These are phyloP conservation scores for Monotropa hypopitys DNA, from an alignment of 179 eudicot genomes.

Conservation along the genomic window DNA sequence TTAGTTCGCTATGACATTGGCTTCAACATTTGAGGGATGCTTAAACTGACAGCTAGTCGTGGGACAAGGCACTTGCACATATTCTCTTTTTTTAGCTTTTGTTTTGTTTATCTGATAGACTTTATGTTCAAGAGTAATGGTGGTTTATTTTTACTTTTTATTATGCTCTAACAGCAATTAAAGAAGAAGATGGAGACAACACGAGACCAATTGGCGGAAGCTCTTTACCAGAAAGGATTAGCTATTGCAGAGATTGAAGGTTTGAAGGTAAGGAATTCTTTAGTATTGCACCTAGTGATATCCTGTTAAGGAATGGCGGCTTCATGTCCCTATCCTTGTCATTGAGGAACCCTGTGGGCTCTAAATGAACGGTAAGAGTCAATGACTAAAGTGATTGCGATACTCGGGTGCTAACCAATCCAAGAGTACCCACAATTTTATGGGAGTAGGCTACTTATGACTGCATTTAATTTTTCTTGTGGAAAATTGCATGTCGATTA, in stretches of 20 bases:
- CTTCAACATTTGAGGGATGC: not conserved
- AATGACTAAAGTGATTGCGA: not conserved
- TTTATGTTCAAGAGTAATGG: not conserved
- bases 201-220: constrained; percentile 78
- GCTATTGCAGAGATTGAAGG: constrained; percentile 64
- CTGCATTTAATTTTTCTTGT: not conserved
- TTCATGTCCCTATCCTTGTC: not conserved
- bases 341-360: not conserved
- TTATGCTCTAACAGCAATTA: constrained; percentile 25
- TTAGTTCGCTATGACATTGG: not conserved
- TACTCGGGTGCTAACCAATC: not conserved
- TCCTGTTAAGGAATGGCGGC: not conserved
- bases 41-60: not conserved
- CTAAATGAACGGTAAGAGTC: not conserved
- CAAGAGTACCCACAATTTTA: not conserved
- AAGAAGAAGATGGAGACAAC: constrained; percentile 80
- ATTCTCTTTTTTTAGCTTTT: not conserved
- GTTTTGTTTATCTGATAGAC: not conserved
- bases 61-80: not conserved
- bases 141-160: not conserved
- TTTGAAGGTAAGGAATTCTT: constrained; percentile 36
- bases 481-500: not conserved
- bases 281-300: not conserved
- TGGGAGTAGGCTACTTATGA: not conserved
- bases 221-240: constrained; percentile 85